Base-by-base conservation (phyloP, 2,329 filamentous ascomycete species). In the Aschersonia sp. region DNA sequence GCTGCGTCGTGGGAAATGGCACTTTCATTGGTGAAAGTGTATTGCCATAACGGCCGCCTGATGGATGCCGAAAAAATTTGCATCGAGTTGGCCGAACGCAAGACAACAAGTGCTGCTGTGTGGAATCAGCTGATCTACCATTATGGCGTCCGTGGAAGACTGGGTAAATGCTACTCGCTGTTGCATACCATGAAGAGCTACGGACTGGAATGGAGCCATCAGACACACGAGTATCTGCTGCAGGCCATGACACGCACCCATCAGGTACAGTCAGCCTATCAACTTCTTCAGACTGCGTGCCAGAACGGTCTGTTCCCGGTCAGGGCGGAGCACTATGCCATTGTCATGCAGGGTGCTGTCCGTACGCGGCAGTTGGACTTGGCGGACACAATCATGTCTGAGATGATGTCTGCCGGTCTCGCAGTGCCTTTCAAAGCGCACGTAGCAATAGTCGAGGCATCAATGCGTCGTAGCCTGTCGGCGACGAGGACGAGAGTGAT, bases 121-220 rank as follows among this genome's bases (percentile, higher is more conserved):
- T 95, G 86, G 85, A 95, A 95, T 58, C 72, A 78, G 47, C 65
- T 95, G 32, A 67, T 95, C 5, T 71, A 74, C 48, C 77, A 83
- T 50, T 74, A 87, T 59, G 85, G 84, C 6, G 66, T 77, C 48
- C 72, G 75, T 6, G 75, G 82, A 48, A 68, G 72, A 46, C 59
- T 78, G 6, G 59, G 58, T n/a, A 64, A 65, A 44, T 66, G 76
- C 47, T 71, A 77, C 54, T 65, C 63, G 5, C 48, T 76, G 6
- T 62, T 78, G 29, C 61, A 64, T 37, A 51, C 57, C 37, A 80
- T 80, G 76, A 67, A 65, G 29, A 59, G 66, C 10, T 59, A 63
- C 40, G 56, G 62, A 0, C 56, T 79, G 10, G 57, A 66, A 8
- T 77, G 73, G 64, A 63, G 77, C 51, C 55, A 64, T 6, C 61